Base-by-base conservation (phyloP, 2,329 filamentous ascomycete genomes). In the Colletotrichum theobromicola region DNA sequence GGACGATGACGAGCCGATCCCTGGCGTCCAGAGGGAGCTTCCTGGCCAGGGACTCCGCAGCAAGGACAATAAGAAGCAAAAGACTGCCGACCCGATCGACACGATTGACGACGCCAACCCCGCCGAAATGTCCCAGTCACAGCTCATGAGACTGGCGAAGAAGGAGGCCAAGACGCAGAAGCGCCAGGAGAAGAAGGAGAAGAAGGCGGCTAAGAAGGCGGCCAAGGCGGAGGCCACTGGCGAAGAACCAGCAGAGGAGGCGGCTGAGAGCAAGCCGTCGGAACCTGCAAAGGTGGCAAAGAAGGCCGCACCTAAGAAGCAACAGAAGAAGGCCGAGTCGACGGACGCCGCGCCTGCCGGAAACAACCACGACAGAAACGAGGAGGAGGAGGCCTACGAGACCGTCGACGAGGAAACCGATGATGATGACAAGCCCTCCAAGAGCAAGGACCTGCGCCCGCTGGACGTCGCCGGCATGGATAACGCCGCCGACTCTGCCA, bases 21-120 rank as follows among this genome's bases (percentile, higher is more conserved):
- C 88, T 0, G 91, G 90, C 13, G 86, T 93, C 60, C 89, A 91
- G 75, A 85, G 85, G 69, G 92, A 93, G 82, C 86, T 87, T 77
- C 93, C 93, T 4, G 87, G 89, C 57, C 89, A 95, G 81, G 93
- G 93, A 3, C 81, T 94, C 76, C 93, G 87, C 81, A 86, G 85
- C 67, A 83, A 84, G 71, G 79, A 80, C 53, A 78, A 90, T 78
- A 90, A 92, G 80, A 93, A 93, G 83, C 86, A 87, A 76, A 87
- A 87, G 79, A 72, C 79, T 37, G 85, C 87, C 58, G 76, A 76
- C 26, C 67, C 75, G 37, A 72, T 76, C 58, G 74, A 70, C 34
- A 67, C 66, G 34, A 65, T 76, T 61, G 67, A 64, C 9, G 76
- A 76, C 60, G 76, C 57, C 66, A 77, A 77, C 53, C 74, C 76